phyloP scores from a whole-genome alignment of 129 eudicot genomes.

The Tagetes patula region DNA sequence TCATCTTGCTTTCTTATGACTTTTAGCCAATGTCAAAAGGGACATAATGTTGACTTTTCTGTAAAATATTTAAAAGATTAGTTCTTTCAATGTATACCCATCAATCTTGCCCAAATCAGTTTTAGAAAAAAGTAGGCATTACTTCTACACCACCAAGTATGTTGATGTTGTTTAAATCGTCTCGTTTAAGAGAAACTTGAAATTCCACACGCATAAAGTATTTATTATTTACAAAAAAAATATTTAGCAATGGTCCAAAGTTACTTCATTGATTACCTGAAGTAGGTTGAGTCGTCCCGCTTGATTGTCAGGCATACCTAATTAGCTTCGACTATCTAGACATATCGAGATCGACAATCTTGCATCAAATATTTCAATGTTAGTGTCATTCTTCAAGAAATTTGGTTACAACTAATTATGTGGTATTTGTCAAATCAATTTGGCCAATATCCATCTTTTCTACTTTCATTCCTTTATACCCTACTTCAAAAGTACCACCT shows the following conservation, averaged over 20 bases:
- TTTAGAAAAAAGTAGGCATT: neutral
- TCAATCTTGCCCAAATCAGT: neutral
- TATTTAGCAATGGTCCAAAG: no score
- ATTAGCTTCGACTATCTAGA: neutral
- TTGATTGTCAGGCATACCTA: neutral
- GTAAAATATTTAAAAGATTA: neutral
- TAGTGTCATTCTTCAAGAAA: slow-evolving; percentile 33
- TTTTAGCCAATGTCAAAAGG: slow-evolving; percentile 13
- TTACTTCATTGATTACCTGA: no score
- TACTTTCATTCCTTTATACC: slow-evolving; percentile 33
- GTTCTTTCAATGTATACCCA: neutral
- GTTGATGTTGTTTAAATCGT: neutral
- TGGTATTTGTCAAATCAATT: slow-evolving; percentile 31
- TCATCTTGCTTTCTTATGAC: slow-evolving; percentile 22
- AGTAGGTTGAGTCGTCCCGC: neutral
- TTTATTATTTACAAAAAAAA: no score
- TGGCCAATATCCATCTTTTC: slow-evolving; percentile 30
- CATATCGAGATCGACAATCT: neutral
- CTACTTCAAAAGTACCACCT: slow-evolving; percentile 29
- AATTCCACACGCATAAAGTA: no score
- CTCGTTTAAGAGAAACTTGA: no score
- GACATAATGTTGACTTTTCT: slow-evolving; percentile 5
- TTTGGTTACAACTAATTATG: slow-evolving; percentile 34
- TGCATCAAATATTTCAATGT: slow-evolving; percentile 21
- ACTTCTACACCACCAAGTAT: slow-evolving; percentile 1